Conservation (phyloP, 176 grass and related monocot species). For the Triticum monococcum region DNA sequence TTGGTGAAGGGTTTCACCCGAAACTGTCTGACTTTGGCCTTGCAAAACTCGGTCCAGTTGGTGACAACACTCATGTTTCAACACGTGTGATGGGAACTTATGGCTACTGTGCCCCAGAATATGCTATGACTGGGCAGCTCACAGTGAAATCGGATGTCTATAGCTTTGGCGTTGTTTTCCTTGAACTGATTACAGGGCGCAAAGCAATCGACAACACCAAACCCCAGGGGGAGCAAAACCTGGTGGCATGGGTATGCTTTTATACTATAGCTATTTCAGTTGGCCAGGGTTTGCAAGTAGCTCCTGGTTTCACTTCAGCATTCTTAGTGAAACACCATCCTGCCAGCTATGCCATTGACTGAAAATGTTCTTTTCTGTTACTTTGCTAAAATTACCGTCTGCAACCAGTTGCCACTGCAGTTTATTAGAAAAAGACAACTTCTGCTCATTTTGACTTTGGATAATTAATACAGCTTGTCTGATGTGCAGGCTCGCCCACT, state of each 20-base stretch:
- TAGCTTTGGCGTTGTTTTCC: slow-evolving; percentile 90
- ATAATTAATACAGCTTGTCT: slow-evolving; percentile 26
- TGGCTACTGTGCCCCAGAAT: slow-evolving; percentile 91
- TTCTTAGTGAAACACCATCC: not conserved
- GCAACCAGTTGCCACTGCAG: not conserved
- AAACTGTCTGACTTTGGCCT: slow-evolving; percentile 92
- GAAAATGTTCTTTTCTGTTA: not conserved
- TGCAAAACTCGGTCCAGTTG: slow-evolving; percentile 87
- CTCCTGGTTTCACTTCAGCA: not conserved
- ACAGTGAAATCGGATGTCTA: slow-evolving; percentile 91
- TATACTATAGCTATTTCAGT: slow-evolving; percentile 22
- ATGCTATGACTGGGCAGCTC: slow-evolving; percentile 92
- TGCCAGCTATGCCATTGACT: not conserved
- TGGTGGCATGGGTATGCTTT: slow-evolving; percentile 85
- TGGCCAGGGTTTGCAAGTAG: not conserved
- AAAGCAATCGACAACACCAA: slow-evolving; percentile 88
- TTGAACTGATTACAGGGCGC: slow-evolving; percentile 83
- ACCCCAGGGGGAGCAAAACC: slow-evolving; percentile 68
- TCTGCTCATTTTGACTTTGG: slow-evolving; percentile 14
- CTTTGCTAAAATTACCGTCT: not conserved
- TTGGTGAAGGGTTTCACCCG: slow-evolving; percentile 74
- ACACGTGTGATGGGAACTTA: slow-evolving; percentile 93
- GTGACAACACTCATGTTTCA: slow-evolving; percentile 92
- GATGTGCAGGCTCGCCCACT: slow-evolving; percentile 86
- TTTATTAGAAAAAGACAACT: not conserved